Percentiles rank a stretch among this genome's conserved stretches.
Conservation (phyloP, 2,329 filamentous ascomycete species). For the Aureobasidium uvarum region DNA sequence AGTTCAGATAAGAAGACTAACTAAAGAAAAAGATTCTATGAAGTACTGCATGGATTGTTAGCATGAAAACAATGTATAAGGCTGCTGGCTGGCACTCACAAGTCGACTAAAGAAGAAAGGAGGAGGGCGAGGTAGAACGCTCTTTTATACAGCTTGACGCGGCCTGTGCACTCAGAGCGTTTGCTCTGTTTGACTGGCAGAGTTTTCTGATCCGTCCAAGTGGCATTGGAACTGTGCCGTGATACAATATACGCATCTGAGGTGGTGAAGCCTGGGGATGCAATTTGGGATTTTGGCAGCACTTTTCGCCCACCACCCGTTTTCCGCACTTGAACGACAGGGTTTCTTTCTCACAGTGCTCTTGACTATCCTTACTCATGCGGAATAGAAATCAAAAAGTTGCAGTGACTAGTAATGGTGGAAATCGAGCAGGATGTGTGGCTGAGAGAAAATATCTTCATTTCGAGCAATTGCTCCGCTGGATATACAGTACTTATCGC, state of each 20-base stretch:
- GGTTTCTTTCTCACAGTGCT: background rate
- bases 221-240: background rate
- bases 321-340: background rate
- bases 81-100: background rate
- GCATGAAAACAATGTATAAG: background rate
- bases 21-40: slow-evolving; percentile 92
- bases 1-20: slow-evolving; percentile 90
- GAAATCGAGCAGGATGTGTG: background rate
- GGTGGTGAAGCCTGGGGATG: background rate
- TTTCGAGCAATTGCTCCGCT: background rate
- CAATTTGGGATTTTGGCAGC: background rate
- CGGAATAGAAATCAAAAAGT: background rate
- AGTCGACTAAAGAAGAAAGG: slow-evolving; percentile 30
- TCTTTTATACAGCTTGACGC: slow-evolving; percentile 12
- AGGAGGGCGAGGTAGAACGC: slow-evolving; percentile 26
- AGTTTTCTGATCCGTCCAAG: background rate
- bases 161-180: slow-evolving; percentile 7
- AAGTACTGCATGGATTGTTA: slow-evolving; percentile 1
- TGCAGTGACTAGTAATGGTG: background rate
- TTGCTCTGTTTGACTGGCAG: slow-evolving; percentile 20
- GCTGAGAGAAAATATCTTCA: too few species aligned
- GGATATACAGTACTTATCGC: too few species aligned
- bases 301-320: background rate
- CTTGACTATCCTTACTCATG: background rate
- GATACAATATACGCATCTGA: slow-evolving; percentile 5